phyloP scores from a whole-genome alignment of 768 basidiomycete species.

The Dendrothele bispora region DNA sequence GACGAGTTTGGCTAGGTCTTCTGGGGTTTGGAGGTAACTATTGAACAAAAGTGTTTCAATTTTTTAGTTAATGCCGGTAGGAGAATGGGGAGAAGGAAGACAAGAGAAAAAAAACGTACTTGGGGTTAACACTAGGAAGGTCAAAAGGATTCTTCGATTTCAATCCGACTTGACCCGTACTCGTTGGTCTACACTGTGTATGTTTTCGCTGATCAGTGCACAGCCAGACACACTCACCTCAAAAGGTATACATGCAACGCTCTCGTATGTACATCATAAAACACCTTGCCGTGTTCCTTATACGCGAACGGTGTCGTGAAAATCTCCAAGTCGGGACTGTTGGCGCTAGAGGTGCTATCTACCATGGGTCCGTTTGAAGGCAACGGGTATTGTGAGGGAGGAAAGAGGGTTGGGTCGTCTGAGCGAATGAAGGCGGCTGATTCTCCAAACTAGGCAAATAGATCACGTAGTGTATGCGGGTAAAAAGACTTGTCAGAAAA shows the following conservation, averaged over 20 bases:
- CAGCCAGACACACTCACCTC: slow-evolving; percentile 22
- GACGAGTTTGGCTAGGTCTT: slow-evolving; percentile 37
- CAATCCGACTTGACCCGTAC: slow-evolving; percentile 35
- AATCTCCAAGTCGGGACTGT: slow-evolving; percentile 44
- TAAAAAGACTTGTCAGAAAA: neutral
- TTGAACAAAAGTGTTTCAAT: neutral
- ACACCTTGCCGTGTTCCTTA: slow-evolving; percentile 35
- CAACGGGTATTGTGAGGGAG: slow-evolving; percentile 28
- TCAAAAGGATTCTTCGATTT: slow-evolving; percentile 38
- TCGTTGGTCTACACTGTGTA: slow-evolving; percentile 30
- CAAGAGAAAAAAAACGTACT: too few species aligned
- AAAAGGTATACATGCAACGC: slow-evolving; percentile 37
- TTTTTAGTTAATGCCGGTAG: neutral
- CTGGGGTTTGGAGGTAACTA: slow-evolving; percentile 37
- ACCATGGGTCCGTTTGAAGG: slow-evolving; percentile 17
- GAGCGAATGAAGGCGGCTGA: slow-evolving; percentile 55
- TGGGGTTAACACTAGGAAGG: slow-evolving; percentile 36
- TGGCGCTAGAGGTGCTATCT: slow-evolving; percentile 39
- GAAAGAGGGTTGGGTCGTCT: slow-evolving; percentile 46
- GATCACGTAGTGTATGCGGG: too few species aligned
- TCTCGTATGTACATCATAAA: slow-evolving; percentile 38
- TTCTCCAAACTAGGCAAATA: slow-evolving; percentile 39
- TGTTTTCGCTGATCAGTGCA: neutral
- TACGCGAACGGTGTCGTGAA: slow-evolving; percentile 40
- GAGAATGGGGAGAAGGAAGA: neutral